A percentile compares a stretch with the other conserved stretches of the same genome.
Evolutionary conservation across 2,329 filamentous ascomycete species (phyloP).

Genomic region (Verticillium nonalfalfae): DNA sequence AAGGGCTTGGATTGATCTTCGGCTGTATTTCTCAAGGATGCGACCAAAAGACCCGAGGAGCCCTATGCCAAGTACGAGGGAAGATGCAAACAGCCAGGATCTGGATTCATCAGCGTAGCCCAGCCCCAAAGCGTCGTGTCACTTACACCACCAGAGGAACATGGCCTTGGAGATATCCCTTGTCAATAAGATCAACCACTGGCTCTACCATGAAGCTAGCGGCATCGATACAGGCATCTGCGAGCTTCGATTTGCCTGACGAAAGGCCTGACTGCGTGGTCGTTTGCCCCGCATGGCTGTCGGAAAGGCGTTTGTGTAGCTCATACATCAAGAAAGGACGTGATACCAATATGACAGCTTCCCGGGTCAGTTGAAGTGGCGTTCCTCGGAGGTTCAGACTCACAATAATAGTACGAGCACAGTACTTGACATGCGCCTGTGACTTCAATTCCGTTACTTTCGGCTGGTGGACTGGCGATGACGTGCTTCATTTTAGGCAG

Average conservation of each 20-base stretch:
- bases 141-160: constrained; percentile 46
- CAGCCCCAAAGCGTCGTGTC: not conserved
- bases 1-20: constrained; percentile 38
- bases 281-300: constrained; percentile 14
- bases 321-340: constrained; percentile 52
- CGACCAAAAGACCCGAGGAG: constrained; percentile 45
- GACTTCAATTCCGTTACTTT: constrained; percentile 20
- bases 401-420: constrained; percentile 43
- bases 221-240: constrained; percentile 49
- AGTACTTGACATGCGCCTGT: constrained; percentile 45
- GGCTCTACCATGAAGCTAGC: constrained; percentile 47
- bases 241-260: constrained; percentile 41
- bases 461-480: constrained; percentile 17
- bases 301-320: constrained; percentile 36
- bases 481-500: constrained; percentile 34
- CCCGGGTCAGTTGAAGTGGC: not conserved
- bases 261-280: constrained; percentile 13
- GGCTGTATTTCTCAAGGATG: constrained; percentile 42
- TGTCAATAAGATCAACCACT: constrained; percentile 36
- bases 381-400: not conserved
- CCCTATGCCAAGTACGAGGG: constrained; percentile 44
- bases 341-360: constrained; percentile 48
- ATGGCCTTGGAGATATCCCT: constrained; percentile 32
- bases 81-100: constrained; percentile 48
- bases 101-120: constrained; percentile 17